These are phyloP conservation scores for Phytophthora cactorum DNA, from an alignment of 352 stramenopile species.

Conservation along the genomic window DNA sequence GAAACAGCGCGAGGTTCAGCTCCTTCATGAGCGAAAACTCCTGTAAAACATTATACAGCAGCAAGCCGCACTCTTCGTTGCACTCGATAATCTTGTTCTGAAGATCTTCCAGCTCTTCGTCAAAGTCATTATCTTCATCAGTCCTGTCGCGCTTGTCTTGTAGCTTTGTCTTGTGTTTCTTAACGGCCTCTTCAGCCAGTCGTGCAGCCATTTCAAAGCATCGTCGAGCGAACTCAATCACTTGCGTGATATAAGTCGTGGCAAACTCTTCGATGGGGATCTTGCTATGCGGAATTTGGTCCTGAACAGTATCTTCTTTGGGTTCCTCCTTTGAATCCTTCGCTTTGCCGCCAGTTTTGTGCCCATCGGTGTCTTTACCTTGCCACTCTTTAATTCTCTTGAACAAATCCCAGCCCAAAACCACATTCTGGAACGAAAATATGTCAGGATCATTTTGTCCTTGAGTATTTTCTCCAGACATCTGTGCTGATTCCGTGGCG, in stretches of 20 bases:
- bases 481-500: not conserved
- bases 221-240: constrained; percentile 69
- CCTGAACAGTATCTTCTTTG: not conserved
- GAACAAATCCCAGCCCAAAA: constrained; percentile 55
- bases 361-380: constrained; percentile 20
- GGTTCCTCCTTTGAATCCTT: constrained; percentile 12
- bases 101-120: constrained; percentile 41
- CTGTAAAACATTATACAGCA: constrained; percentile 79
- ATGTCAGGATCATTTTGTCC: not conserved
- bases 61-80: constrained; percentile 72
- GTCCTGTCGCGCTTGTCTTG: constrained; percentile 2
- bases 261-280: constrained; percentile 56
- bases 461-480: not conserved
- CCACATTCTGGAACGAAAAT: constrained; percentile 49
- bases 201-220: constrained; percentile 70
- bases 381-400: constrained; percentile 66
- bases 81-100: constrained; percentile 56
- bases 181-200: constrained; percentile 33
- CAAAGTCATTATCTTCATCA: constrained; percentile 16
- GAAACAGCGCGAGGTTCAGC: constrained; percentile 33
- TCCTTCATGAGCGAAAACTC: constrained; percentile 65
- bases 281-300: not conserved
- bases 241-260: constrained; percentile 49
- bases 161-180: constrained; percentile 19
- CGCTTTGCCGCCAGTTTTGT: constrained; percentile 17